A percentile compares a stretch with the other conserved stretches of the same genome.
These are phyloP conservation scores for Kwoniella europaea DNA, from an alignment of 768 basidiomycete species.

Conservation along the genomic window DNA sequence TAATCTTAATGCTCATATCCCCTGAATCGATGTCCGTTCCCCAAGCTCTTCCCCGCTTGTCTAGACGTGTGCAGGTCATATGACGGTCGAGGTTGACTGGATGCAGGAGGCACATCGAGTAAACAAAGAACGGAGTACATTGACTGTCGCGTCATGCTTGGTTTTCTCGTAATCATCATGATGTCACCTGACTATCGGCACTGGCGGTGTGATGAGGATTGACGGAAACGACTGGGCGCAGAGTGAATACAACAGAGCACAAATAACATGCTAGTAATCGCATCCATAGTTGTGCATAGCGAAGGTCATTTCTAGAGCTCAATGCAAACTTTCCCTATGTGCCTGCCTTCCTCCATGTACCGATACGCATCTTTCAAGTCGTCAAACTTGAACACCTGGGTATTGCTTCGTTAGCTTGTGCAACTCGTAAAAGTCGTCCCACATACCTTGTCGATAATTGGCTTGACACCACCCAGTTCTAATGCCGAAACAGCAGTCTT, in stretches of 20 bases:
- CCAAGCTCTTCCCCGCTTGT: neutral
- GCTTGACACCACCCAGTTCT: slow-evolving; percentile 61
- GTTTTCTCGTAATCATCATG: neutral
- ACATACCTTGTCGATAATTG: slow-evolving; percentile 65
- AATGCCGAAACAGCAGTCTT: slow-evolving; percentile 65
- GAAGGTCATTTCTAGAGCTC: slow-evolving; percentile 19
- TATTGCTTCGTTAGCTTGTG: neutral
- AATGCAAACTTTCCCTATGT: slow-evolving; percentile 65
- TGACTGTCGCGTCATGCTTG: neutral
- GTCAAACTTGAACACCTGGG: slow-evolving; percentile 63
- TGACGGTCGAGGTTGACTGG: no score
- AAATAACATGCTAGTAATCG: neutral
- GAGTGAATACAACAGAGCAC: no score
- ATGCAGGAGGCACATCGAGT: neutral
- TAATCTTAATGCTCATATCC: neutral
- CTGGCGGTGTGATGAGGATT: no score
- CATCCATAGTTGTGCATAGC: neutral
- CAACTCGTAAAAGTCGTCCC: neutral
- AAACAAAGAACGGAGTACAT: no score
- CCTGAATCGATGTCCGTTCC: neutral
- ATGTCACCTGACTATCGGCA: neutral
- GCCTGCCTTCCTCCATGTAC: slow-evolving; percentile 65
- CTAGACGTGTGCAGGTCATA: neutral
- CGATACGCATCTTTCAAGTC: slow-evolving; percentile 65
- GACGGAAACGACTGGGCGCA: no score